These are phyloP conservation scores for Ophidiomyces ophidiicola DNA, from an alignment of 2,329 filamentous ascomycete species.

Conservation along the genomic window DNA sequence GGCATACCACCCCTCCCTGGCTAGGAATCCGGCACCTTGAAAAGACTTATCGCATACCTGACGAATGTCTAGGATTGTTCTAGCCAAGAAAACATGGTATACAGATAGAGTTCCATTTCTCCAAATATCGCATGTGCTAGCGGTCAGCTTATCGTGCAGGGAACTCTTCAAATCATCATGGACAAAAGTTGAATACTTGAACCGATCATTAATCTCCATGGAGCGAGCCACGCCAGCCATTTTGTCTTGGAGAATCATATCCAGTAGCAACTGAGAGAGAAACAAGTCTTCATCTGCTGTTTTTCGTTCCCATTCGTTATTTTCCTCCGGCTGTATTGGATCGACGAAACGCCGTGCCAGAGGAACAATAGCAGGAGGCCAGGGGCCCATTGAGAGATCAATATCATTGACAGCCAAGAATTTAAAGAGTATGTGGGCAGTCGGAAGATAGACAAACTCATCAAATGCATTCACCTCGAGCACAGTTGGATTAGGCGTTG, in stretches of 20 bases:
- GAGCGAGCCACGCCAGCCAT: background rate
- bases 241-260: slow-evolving; percentile 3
- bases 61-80: background rate
- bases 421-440: background rate
- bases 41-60: background rate
- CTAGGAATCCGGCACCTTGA: background rate
- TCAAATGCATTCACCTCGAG: background rate
- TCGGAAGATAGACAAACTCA: background rate
- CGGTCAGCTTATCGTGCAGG: background rate
- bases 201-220: no score
- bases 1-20: background rate
- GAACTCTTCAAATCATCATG: background rate
- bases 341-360: background rate
- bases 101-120: background rate
- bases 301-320: background rate
- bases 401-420: background rate
- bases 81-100: background rate
- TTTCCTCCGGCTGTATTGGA: no score
- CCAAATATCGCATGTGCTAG: background rate
- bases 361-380: background rate
- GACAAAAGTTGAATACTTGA: no score
- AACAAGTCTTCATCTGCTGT: background rate
- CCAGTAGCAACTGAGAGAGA: background rate
- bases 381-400: background rate
- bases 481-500: no score